These are phyloP conservation scores for Evernia prunastri DNA, from an alignment of 495 filamentous ascomycete species.

Conservation along the genomic window DNA sequence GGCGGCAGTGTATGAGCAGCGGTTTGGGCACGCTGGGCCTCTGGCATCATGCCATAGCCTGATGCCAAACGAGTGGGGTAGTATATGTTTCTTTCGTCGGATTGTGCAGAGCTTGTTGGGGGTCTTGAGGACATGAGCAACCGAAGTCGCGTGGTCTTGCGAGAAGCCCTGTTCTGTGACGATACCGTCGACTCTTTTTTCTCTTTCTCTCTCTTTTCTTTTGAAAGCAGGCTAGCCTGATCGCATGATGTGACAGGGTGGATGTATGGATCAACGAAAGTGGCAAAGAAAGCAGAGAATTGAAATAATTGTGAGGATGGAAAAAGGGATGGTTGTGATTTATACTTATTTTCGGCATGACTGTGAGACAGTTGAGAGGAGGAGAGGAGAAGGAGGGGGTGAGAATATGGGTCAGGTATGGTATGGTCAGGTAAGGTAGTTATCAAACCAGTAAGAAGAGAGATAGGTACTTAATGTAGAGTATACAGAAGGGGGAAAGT, in stretches of 20 bases:
- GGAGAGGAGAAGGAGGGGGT: background rate
- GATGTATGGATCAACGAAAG: background rate
- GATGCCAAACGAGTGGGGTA: conserved; percentile 11
- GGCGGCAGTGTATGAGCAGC: conserved; percentile 17
- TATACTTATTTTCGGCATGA: conserved; percentile 2
- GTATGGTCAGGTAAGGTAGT: background rate
- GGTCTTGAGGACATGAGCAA: conserved; percentile 18
- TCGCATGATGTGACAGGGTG: background rate
- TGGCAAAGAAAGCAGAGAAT: conserved; percentile 5
- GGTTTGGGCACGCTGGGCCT: conserved; percentile 4
- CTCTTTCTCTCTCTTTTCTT: background rate
- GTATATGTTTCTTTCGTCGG: conserved; percentile 8
- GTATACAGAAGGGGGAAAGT: background rate
- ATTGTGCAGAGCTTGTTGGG: conserved; percentile 11
- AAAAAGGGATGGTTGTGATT: background rate
- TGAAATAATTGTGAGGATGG: background rate
- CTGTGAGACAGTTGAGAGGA: background rate
- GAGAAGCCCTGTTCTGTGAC: background rate
- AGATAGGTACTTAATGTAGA: background rate
- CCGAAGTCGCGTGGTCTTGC: background rate
- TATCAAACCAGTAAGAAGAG: background rate
- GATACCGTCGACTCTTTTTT: background rate
- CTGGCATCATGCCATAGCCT: conserved; percentile 18
- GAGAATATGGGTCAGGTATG: background rate
- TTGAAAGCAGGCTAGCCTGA: background rate